These are phyloP conservation scores for Melanomma pulvis-pyrius DNA, from an alignment of 495 filamentous ascomycete species.

Conservation along the genomic window DNA sequence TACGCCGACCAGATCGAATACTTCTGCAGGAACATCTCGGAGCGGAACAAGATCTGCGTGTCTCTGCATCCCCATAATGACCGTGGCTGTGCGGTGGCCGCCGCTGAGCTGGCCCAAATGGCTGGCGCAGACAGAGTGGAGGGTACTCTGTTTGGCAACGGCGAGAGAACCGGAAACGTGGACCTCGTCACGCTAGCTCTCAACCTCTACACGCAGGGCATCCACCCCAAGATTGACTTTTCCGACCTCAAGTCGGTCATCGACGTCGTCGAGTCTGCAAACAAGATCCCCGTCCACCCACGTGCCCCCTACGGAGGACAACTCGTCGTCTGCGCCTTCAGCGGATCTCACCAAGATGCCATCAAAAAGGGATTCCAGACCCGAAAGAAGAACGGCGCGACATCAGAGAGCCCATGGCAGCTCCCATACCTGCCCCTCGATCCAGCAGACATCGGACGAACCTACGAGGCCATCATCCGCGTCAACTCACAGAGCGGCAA, in stretches of 20 bases:
- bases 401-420: conserved; percentile 64
- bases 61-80: conserved; percentile 94
- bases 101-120: conserved; percentile 93
- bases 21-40: conserved; percentile 79
- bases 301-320: conserved; percentile 88
- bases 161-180: conserved; percentile 94
- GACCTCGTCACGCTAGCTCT: conserved; percentile 92
- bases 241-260: conserved; percentile 87
- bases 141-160: conserved; percentile 93
- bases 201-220: conserved; percentile 95
- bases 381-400: conserved; percentile 62
- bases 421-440: conserved; percentile 94
- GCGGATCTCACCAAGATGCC: conserved; percentile 92
- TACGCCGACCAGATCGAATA: conserved; percentile 98
- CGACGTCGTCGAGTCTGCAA: conserved; percentile 86
- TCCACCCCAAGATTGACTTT: conserved; percentile 84
- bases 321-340: conserved; percentile 87
- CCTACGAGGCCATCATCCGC: conserved; percentile 95
- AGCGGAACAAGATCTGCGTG: conserved; percentile 79
- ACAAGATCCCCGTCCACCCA: conserved; percentile 91
- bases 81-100: conserved; percentile 84
- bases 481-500: conserved; percentile 98
- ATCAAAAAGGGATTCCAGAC: conserved; percentile 94
- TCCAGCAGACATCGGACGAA: conserved; percentile 90
- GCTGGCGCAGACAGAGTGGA: conserved; percentile 95